These are phyloP conservation scores for Zygoascus hellenicus DNA, from an alignment of 1,139 yeast species.

Conservation along the genomic window DNA sequence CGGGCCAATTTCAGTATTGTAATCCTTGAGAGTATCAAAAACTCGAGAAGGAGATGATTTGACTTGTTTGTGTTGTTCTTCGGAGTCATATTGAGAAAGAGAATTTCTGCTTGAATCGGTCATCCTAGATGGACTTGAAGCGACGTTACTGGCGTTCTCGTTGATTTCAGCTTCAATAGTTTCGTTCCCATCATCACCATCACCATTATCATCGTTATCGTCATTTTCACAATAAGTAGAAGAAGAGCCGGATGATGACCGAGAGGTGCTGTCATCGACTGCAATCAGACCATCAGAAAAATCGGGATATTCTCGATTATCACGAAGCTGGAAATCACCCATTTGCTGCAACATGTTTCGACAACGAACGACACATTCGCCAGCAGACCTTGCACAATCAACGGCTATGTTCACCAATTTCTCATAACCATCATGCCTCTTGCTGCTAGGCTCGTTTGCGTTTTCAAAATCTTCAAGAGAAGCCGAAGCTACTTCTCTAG, in stretches of 20 bases:
- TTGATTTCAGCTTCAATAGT: neutral
- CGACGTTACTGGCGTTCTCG: no score
- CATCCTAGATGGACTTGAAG: no score
- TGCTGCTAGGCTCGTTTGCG: conserved; percentile 7
- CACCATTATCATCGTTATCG: neutral
- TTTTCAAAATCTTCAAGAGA: conserved; percentile 16
- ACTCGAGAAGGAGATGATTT: neutral
- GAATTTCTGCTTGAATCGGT: no score
- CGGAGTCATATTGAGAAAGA: no score
- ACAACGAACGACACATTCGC: conserved; percentile 42
- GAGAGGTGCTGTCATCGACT: conserved; percentile 8
- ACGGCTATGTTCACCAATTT: conserved; percentile 26
- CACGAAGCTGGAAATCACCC: conserved; percentile 67
- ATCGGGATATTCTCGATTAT: conserved; percentile 68
- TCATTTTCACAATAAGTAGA: conserved; percentile 1
- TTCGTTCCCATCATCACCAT: neutral
- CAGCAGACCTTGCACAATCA: conserved; percentile 33
- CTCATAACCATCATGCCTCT: conserved; percentile 7
- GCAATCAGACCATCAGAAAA: conserved; percentile 58
- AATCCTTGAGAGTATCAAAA: neutral
- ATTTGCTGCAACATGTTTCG: conserved; percentile 47
- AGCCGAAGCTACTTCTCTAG: conserved; percentile 20
- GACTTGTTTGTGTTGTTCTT: no score
- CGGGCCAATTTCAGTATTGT: no score
- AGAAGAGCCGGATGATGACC: conserved; percentile 6